phyloP scores from a whole-genome alignment of 2,329 filamentous ascomycete genomes.

The Chalara sp. region DNA sequence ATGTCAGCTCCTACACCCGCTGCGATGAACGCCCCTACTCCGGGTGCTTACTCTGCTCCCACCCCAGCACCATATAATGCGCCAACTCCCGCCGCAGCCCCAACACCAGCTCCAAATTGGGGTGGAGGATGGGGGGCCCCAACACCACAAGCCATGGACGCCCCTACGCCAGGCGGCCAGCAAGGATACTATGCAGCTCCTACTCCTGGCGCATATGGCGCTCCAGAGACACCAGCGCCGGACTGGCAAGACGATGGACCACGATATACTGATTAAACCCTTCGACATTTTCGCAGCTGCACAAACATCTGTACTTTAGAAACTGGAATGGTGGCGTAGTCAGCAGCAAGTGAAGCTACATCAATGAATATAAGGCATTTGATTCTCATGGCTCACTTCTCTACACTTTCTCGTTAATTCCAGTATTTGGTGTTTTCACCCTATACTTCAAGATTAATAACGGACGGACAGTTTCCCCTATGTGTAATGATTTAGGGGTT shows the following conservation, averaged over 20 bases:
- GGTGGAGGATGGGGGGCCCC: constrained; percentile 33
- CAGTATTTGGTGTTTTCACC: too few species aligned
- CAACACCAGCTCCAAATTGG: constrained; percentile 60
- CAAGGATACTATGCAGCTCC: constrained; percentile 26
- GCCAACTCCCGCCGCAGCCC: constrained; percentile 49
- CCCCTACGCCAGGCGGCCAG: constrained; percentile 40
- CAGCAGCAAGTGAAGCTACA: too few species aligned
- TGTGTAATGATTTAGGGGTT: too few species aligned
- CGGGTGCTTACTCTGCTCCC: constrained; percentile 48
- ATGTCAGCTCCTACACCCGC: constrained; percentile 57
- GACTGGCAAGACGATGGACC: constrained; percentile 34
- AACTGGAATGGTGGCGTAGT: too few species aligned
- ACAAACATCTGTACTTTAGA: too few species aligned
- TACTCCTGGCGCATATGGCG: constrained; percentile 29
- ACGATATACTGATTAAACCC: constrained; percentile 27
- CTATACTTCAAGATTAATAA: too few species aligned
- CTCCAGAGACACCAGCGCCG: constrained; percentile 55
- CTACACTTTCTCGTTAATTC: too few species aligned
- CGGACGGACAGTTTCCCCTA: too few species aligned
- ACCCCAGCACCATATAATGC: constrained; percentile 42
- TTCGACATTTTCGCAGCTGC: too few species aligned
- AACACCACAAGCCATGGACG: constrained; percentile 41
- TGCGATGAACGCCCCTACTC: constrained; percentile 63
- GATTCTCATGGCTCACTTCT: too few species aligned
- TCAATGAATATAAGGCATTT: too few species aligned